Evolutionary conservation across 1,284 basidiomycete species (phyloP).

Genomic region (Ceratobasidium sp.): DNA sequence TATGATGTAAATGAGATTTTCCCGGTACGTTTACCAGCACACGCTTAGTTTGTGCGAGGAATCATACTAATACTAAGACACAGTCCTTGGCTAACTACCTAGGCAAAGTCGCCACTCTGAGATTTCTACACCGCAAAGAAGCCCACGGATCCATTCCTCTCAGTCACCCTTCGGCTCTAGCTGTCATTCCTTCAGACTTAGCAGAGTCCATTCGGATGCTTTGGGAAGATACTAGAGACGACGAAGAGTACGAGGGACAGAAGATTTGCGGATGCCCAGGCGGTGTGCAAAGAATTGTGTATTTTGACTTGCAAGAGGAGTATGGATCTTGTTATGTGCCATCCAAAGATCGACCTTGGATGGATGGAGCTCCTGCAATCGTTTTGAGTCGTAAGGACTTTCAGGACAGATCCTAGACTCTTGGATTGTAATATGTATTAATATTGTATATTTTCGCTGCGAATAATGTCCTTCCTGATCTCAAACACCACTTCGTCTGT

Average conservation of each 20-base stretch:
- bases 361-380: constrained; percentile 3
- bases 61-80: neutral
- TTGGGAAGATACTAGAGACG: constrained; percentile 14
- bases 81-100: constrained; percentile 30
- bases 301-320: constrained; percentile 39
- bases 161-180: neutral
- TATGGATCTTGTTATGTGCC: constrained; percentile 19
- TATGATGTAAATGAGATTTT: constrained; percentile 33
- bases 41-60: neutral
- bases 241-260: constrained; percentile 17
- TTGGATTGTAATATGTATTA: too few species aligned
- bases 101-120: neutral
- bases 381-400: constrained; percentile 16
- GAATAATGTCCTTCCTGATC: too few species aligned
- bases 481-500: too few species aligned
- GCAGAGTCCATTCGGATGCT: neutral
- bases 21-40: neutral
- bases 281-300: constrained; percentile 3
- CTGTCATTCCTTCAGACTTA: neutral
- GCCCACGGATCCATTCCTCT: constrained; percentile 15
- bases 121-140: constrained; percentile 34
- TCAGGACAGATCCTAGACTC: too few species aligned
- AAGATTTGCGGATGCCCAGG: neutral
- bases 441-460: too few species aligned
- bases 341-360: neutral